A percentile compares a stretch with the other conserved stretches of the same genome.
Evolutionary conservation across 805 yeast genomes (phyloP).

Genomic region (Pichia cabralensis): DNA sequence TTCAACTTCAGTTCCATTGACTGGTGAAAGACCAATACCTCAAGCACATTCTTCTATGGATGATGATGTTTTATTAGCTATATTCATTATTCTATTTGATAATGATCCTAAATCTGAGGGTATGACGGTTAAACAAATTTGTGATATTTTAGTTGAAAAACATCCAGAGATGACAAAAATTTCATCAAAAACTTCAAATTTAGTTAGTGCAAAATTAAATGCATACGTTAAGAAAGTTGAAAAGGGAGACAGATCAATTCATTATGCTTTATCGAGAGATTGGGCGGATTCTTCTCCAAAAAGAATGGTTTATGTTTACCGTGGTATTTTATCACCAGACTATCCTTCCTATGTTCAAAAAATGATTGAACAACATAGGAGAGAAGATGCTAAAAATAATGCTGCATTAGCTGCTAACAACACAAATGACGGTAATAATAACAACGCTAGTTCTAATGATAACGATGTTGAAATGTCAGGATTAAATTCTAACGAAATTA

Average conservation of each 20-base stretch:
- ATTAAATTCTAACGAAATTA: conserved; percentile 1
- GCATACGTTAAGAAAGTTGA: conserved; percentile 77
- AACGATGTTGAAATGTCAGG: conserved; percentile 2
- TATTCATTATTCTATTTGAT: conserved; percentile 61
- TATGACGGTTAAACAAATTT: conserved; percentile 84
- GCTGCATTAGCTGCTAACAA: neutral
- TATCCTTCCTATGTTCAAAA: conserved; percentile 62
- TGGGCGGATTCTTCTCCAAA: conserved; percentile 90
- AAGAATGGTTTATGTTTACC: conserved; percentile 79
- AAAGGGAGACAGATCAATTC: conserved; percentile 65
- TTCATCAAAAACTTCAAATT: conserved; percentile 70
- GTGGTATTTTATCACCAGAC: conserved; percentile 69
- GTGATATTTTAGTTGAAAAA: conserved; percentile 61
- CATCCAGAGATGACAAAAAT: conserved; percentile 81
- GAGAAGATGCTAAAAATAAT: conserved; percentile 16
- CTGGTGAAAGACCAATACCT: conserved; percentile 68
- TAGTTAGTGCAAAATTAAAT: conserved; percentile 73
- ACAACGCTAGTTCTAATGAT: neutral
- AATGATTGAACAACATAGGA: conserved; percentile 45
- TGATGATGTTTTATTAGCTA: conserved; percentile 67
- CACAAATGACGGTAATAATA: neutral
- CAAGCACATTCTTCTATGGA: conserved; percentile 54
- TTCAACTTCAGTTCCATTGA: conserved; percentile 70
- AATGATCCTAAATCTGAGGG: conserved; percentile 62
- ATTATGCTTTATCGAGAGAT: conserved; percentile 71